Evolutionary conservation across 108 stramenopile species (phyloP), one percentile per base, ranked within the genome.

Genomic region (Skeletonema potamos): DNA sequence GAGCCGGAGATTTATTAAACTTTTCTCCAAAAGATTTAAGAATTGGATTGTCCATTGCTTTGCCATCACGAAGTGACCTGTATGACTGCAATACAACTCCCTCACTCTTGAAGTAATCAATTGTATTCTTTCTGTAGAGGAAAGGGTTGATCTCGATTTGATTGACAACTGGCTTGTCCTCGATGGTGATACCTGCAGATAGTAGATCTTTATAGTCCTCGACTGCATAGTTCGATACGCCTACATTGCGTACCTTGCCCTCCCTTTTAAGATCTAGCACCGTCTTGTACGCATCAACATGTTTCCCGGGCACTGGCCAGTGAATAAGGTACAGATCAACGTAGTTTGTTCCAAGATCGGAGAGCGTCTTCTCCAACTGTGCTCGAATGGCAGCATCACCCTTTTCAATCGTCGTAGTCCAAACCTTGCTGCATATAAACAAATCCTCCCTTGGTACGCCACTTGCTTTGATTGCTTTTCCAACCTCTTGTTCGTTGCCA

Each of bases 91-190:
- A 37, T 6, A 93, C 89, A 18, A 97, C 86, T 34, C 94, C 94
- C 37, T 95, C 86, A 1, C 70, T 66, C 57, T 78, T 30, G 57
- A 94, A 91, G 58, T 74, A 86, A 2, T 70, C 69, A 59, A 97
- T 88, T 8, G 94, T 95, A 18, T 92, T 91, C 54, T 77, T 84
- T 28, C 96, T 83, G 69, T 89, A 97, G 34, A 95, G 72, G 56
- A 95, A 95, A 20, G 96, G 96, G 58, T 97, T 97, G 70, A 97
- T 91, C 74, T 97, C 96, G 67, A 97, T 95, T 74, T 97, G 96
- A 82, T 94, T 96, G 17, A 95, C 91, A 33, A 81, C 67, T 13
- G 96, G 96, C 33, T 73, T 72, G 56, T 81, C 59, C 18, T 24
- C 48, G 1, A 4, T 22, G 13, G 63, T 70, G 44, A 88, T 74